Evolutionary conservation across 768 basidiomycete genomes (phyloP), one percentile per base, ranked within the genome.

Genomic region (Mycena maculata): DNA sequence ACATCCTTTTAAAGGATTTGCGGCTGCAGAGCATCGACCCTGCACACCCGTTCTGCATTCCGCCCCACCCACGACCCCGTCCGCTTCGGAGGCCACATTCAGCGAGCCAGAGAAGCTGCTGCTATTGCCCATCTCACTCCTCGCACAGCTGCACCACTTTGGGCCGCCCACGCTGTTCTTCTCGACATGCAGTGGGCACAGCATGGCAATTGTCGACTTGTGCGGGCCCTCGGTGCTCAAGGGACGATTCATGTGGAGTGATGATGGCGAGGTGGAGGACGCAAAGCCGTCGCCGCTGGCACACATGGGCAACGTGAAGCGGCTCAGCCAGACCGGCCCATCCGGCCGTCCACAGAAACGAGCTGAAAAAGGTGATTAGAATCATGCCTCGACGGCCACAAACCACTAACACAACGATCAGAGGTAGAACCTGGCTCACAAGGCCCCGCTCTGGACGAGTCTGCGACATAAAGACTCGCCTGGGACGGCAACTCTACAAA

Each of bases 121-220:
- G 0, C 82, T 95, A 27, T 76, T 80, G 9, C 93, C 93, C 0
- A 90, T 93, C 57, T 95, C 94, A 18, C 83, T 95, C 8, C 82
- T 95, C 22, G 74, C 88, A 15, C 94, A 95, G 71, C 91, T 93
- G 11, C 85, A 84, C 41, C 93, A 93, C 75, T 95, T 93, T 72
- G 94, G 94, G 0, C 94, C 94, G 25, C 94, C 94, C 6, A 91
- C 94, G 1, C 77, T 95, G 20, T 95, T 95, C 79, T 95, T 86
- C 76, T 94, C 93, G 12, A 92, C 93, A 11, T 89, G 94, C n/a
- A 94, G 94, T 23, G 94, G 94, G 1, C 93, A 94, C 73, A 95
- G 93, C 72, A 95, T 94, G 0, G 84, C 92, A 5, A 93, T 95
- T 56, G 94, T 95, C 20, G 94, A 95, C 74, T 87, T 90, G n/a